Evolutionary conservation across 768 basidiomycete species (phyloP).

Genomic region (Hypsizygus marmoreus): DNA sequence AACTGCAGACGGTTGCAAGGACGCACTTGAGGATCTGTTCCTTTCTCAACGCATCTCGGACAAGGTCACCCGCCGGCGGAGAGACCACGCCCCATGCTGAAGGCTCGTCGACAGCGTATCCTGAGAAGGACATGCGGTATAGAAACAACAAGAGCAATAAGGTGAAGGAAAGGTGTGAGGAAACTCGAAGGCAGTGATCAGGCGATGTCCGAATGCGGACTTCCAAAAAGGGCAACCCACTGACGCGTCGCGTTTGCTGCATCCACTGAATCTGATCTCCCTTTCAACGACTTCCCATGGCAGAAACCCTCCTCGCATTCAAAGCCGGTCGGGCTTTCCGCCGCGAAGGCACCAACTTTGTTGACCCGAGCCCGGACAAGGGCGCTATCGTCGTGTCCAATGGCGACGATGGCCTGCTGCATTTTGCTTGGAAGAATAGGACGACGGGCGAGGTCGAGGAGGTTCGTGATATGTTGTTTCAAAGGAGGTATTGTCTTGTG

Average conservation of each 20-base stretch:
- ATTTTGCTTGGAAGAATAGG: slow-evolving; percentile 81
- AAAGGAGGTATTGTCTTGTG: not conserved
- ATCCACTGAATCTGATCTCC: slow-evolving; percentile 13
- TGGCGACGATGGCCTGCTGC: slow-evolving; percentile 75
- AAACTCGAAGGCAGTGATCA: slow-evolving; percentile 9
- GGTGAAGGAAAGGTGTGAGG: not conserved
- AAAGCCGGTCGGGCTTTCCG: slow-evolving; percentile 79
- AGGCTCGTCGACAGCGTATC: slow-evolving; percentile 42
- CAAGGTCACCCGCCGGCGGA: slow-evolving; percentile 56
- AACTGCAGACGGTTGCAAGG: not conserved
- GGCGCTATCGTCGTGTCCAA: slow-evolving; percentile 71
- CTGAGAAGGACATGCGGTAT: slow-evolving; percentile 53
- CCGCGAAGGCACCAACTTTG: slow-evolving; percentile 62
- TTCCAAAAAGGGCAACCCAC: slow-evolving; percentile 34
- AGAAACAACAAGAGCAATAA: slow-evolving; percentile 12
- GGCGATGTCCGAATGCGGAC: slow-evolving; percentile 27
- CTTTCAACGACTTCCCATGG: slow-evolving; percentile 6
- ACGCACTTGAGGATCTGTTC: slow-evolving; percentile 77
- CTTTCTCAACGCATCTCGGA: slow-evolving; percentile 77
- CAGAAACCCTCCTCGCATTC: slow-evolving; percentile 52
- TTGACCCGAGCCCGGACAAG: slow-evolving; percentile 69
- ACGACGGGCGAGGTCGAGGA: slow-evolving; percentile 62
- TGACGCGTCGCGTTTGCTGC: slow-evolving; percentile 45
- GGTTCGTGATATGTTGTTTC: slow-evolving; percentile 35
- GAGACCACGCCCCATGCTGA: slow-evolving; percentile 52